These are phyloP conservation scores for Pseudonitzschia delicatissima DNA, from an alignment of 108 stramenopile species.

Conservation along the genomic window DNA sequence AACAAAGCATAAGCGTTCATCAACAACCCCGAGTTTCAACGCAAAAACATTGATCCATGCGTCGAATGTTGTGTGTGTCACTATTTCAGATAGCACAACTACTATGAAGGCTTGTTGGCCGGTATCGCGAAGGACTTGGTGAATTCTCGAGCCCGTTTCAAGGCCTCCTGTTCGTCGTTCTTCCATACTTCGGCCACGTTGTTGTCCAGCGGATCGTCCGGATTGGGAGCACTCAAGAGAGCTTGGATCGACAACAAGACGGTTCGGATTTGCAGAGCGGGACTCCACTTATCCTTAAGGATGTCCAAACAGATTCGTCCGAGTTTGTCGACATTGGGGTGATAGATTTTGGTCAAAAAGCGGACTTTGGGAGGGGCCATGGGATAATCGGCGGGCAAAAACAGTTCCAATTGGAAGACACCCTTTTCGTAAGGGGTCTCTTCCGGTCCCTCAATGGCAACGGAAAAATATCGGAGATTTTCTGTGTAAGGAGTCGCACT, in stretches of 20 bases:
- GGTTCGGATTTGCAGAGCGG: conserved; percentile 96
- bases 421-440: conserved; percentile 95
- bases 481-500: conserved; percentile 96
- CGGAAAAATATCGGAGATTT: conserved; percentile 97
- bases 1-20: too few species aligned
- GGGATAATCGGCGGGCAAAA: conserved; percentile 98
- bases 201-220: conserved; percentile 98
- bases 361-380: conserved; percentile 99
- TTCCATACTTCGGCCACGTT: conserved; percentile 98
- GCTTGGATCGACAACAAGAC: conserved; percentile 94
- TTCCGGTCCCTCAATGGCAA: conserved; percentile 92
- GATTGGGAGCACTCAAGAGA: conserved; percentile 94
- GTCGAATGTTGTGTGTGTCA: too few species aligned
- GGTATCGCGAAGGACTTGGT: conserved; percentile 86
- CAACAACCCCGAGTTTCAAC: too few species aligned
- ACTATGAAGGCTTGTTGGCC: background rate
- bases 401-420: conserved; percentile 93
- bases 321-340: conserved; percentile 98
- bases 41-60: too few species aligned
- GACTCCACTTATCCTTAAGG: conserved; percentile 99
- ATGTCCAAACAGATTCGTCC: conserved; percentile 99
- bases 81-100: too few species aligned
- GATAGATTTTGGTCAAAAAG: conserved; percentile 98
- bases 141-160: conserved; percentile 85
- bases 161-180: conserved; percentile 87